These are phyloP conservation scores for Suillus alpinus DNA, from an alignment of 768 basidiomycete species.

Conservation along the genomic window DNA sequence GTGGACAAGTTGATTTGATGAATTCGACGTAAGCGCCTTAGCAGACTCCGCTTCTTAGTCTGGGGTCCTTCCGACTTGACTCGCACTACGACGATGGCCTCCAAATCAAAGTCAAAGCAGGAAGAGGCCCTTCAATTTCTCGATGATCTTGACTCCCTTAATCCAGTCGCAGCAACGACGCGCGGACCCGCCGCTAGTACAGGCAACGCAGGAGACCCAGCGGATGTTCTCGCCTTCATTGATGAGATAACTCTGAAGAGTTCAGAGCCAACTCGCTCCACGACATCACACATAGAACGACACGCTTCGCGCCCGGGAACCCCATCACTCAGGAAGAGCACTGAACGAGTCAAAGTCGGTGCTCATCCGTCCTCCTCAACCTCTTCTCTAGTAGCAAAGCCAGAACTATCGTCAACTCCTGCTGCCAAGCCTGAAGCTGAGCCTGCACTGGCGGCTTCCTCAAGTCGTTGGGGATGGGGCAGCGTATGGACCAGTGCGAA, in stretches of 20 bases:
- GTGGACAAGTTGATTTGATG: not conserved
- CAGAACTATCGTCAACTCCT: conserved; percentile 22
- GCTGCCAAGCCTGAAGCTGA: conserved; percentile 22
- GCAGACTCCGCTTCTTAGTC: not conserved
- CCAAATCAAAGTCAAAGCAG: conserved; percentile 70
- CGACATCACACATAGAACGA: conserved; percentile 52
- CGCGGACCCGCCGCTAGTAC: conserved; percentile 20
- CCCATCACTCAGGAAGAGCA: conserved; percentile 70
- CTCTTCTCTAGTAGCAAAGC: conserved; percentile 38
- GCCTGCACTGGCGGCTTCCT: conserved; percentile 7
- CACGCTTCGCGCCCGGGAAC: conserved; percentile 66
- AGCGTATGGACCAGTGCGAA: conserved; percentile 88
- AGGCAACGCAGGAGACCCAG: conserved; percentile 59
- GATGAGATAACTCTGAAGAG: conserved; percentile 95
- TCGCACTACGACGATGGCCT: conserved; percentile 26
- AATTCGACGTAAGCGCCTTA: not conserved
- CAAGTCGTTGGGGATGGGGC: conserved; percentile 75
- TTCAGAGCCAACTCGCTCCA: conserved; percentile 66
- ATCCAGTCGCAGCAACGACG: conserved; percentile 34
- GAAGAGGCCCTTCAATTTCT: conserved; percentile 91
- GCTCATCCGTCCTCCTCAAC: conserved; percentile 39
- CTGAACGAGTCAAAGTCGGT: conserved; percentile 71
- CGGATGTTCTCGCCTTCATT: conserved; percentile 87
- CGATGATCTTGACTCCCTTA: conserved; percentile 88
- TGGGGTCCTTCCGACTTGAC: not conserved